Evolutionary conservation across 1,139 yeast species (phyloP), one percentile per base, ranked within the genome.

Genomic region (Yarrowia galli): DNA sequence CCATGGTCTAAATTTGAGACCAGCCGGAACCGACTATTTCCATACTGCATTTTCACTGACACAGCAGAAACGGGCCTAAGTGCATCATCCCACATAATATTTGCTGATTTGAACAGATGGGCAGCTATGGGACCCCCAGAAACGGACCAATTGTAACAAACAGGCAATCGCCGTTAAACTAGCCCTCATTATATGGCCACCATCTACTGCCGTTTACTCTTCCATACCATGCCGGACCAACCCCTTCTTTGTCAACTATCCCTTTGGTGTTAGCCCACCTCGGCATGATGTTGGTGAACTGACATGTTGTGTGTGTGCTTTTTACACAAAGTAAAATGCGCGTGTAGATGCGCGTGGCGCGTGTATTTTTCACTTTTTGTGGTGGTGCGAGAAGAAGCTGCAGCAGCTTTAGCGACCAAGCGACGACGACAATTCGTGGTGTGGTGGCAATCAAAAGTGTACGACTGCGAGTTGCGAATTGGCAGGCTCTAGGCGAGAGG

Each of bases 321-420:
- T 51, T 35, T 51, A 4, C 42, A 32, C 42, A 51, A 51, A 35
- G 58, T 35, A 35, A 48, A 49, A 35, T 38, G 60, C 60, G 60
- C 60, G 60, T 53, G 45, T 36, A 36, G 60, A 22, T 36, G 60
- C 60, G 60, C 45, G 60, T 53, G 45, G 60, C 60, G 45, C 45
- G 43, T 53, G 43, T 36, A 36, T 36, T 53, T 51, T 35, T 36
- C 58, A 53, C 43, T 36, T 38, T 40, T 32, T 22, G 22, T 12
- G 45, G 32, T 38, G 45, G 32, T 53, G 58, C 42, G 32, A 53
- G 23, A 16, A 20, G 45, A 16, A 20, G 45, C 43, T 36, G 45
- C 60, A 22, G 32, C 58, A 36, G 28, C 2, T 22, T 20, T 36
- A 36, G 58, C 40, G 40, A 49, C 56, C 18, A 15, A 32, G 18